Percentiles rank a stretch among this genome's conserved stretches.
phyloP scores from a whole-genome alignment of 768 basidiomycete genomes.

The Boletales sp. region DNA sequence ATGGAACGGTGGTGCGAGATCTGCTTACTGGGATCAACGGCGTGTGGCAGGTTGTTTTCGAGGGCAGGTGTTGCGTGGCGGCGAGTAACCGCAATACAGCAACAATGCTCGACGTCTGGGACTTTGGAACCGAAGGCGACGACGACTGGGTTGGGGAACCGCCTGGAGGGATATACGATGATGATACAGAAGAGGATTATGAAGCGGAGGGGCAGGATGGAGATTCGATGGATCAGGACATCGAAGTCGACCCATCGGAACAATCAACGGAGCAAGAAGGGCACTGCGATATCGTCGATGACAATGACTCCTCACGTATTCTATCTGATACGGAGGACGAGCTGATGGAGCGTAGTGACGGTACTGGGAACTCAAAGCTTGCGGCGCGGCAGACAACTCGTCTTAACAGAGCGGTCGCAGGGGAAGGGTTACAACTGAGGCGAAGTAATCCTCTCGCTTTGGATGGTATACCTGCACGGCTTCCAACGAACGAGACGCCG shows the following conservation, averaged over 20 bases:
- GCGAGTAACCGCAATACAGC: conserved; percentile 80
- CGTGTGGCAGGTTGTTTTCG: conserved; percentile 98
- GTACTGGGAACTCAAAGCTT: conserved; percentile 28
- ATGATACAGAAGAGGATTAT: conserved; percentile 45
- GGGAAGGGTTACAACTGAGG: conserved; percentile 22
- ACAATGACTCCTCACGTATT: conserved; percentile 24
- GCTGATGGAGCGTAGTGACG: conserved; percentile 29
- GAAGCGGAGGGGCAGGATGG: conserved; percentile 55
- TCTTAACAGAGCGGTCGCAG: conserved; percentile 14
- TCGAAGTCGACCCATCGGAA: conserved; percentile 35
- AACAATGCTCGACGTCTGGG: conserved; percentile 87
- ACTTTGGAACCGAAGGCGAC: conserved; percentile 72
- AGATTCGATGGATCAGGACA: conserved; percentile 73
- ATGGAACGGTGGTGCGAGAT: conserved; percentile 83
- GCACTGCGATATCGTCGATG: conserved; percentile 25
- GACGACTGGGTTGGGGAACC: conserved; percentile 86
- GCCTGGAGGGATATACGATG: conserved; percentile 71
- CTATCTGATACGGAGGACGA: conserved; percentile 31
- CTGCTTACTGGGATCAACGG: conserved; percentile 88
- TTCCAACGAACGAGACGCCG: conserved; percentile 53
- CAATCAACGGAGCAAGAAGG: conserved; percentile 26
- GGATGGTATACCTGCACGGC: conserved; percentile 32
- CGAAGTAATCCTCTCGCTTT: conserved; percentile 24
- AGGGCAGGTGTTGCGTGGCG: conserved; percentile 91
- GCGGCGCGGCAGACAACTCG: conserved; percentile 18